These are phyloP conservation scores for Zymoseptoria brevis DNA, from an alignment of 2,329 filamentous ascomycete species.

Conservation along the genomic window DNA sequence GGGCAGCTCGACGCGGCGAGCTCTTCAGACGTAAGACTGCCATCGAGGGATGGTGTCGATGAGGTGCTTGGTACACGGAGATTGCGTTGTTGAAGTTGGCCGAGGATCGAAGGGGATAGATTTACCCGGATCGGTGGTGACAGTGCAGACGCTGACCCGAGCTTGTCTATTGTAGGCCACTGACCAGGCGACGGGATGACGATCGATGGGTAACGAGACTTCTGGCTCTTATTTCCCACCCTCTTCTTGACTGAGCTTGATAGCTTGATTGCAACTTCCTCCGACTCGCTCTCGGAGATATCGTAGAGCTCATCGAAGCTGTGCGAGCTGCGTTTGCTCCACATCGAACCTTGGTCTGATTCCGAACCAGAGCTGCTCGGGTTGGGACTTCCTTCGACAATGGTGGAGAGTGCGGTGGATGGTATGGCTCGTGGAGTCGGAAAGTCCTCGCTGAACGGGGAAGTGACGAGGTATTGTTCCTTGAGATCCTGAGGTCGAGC, in stretches of 20 bases:
- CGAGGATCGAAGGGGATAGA: slow-evolving; percentile 46
- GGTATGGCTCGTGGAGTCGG: slow-evolving; percentile 35
- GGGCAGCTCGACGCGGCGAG: slow-evolving; percentile 76
- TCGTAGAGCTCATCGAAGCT: slow-evolving; percentile 86
- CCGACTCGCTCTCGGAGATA: slow-evolving; percentile 69
- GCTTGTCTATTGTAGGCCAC: slow-evolving; percentile 50
- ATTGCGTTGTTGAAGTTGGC: slow-evolving; percentile 53
- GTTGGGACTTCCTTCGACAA: slow-evolving; percentile 48
- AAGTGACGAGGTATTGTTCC: slow-evolving; percentile 30
- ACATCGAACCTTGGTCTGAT: slow-evolving; percentile 33
- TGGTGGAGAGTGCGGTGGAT: slow-evolving; percentile 9
- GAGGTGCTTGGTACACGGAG: slow-evolving; percentile 65
- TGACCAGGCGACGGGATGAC: slow-evolving; percentile 51
- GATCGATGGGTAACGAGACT: slow-evolving; percentile 49
- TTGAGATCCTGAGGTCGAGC: slow-evolving; percentile 27
- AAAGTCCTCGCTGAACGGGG: slow-evolving; percentile 51
- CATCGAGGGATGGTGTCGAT: slow-evolving; percentile 80
- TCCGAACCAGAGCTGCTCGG: slow-evolving; percentile 46
- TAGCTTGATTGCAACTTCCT: slow-evolving; percentile 43
- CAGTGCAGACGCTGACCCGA: slow-evolving; percentile 36
- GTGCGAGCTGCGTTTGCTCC: slow-evolving; percentile 57
- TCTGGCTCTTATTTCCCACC: slow-evolving; percentile 18
- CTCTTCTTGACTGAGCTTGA: slow-evolving; percentile 44
- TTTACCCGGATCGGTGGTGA: slow-evolving; percentile 41
- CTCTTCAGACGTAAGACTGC: slow-evolving; percentile 81